Base-by-base conservation (phyloP, 768 basidiomycete species). In the Pleurotus djamor region DNA sequence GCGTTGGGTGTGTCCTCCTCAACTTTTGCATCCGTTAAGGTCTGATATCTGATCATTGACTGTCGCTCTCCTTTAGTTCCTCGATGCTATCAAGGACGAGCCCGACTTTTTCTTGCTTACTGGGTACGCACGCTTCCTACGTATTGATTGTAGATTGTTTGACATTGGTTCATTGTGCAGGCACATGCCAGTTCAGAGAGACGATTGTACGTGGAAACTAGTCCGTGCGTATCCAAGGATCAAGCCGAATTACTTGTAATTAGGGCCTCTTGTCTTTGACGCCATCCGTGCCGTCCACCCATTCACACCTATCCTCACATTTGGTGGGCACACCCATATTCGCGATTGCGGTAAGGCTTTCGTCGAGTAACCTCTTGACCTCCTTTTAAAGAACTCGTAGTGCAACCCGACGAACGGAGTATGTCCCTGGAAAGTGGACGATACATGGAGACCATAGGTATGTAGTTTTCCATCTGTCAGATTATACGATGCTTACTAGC, bases 381-480 rank as follows among this genome's bases (percentile, higher is more conserved):
- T 41, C 35, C 14, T 38, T 50, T 7, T 10, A 8, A 21, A 1
- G 12, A 10, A n/a, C 16, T 9, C 0, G 5, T 28, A 85, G 84
- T 81, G 21, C 86, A 86, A 69, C 73, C 85, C 17, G 93, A 94
- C 69, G 82, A 80, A 3, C 80, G 87, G 14, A 86, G 88, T 0
- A 92, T 94, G 77, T 78, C 88, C 1, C 68, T 95, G 61, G 90
- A 94, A 66, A 89, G 91, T 63, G 91, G 95, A 13, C 78, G 92
- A 32, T 96, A 96, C 68, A 91, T 96, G 88, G 95, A 97, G 73
- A 97, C 94, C 8, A 77, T 96, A 57, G 93, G 92, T 88, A 48
- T 10, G 82, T 44, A 12, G 16, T 12, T 43, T n/a, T 28, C 21
- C 3, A 28, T 28, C 21, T 28, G 21, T 3, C 21, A 28, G 21